These are phyloP conservation scores for Apiospora aurea DNA, from an alignment of 2,329 filamentous ascomycete species.

Conservation along the genomic window DNA sequence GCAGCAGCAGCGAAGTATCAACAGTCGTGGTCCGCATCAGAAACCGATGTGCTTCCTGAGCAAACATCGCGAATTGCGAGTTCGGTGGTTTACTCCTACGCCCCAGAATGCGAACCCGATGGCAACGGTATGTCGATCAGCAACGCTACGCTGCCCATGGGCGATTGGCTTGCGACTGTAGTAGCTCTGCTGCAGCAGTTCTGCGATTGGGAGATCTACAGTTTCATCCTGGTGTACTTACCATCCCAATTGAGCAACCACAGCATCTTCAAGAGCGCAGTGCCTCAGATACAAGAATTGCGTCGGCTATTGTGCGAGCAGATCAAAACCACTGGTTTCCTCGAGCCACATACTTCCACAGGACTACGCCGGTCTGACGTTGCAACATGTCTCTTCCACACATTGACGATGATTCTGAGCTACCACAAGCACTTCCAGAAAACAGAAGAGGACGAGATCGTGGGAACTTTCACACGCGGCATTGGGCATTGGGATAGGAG, in stretches of 20 bases:
- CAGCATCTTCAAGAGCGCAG: slow-evolving; percentile 78
- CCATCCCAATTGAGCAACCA: slow-evolving; percentile 91
- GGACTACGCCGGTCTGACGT: slow-evolving; percentile 88
- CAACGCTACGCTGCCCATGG: slow-evolving; percentile 62
- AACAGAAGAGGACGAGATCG: slow-evolving; percentile 86
- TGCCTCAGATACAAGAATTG: slow-evolving; percentile 77
- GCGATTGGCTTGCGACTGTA: slow-evolving; percentile 78
- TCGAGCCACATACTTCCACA: slow-evolving; percentile 80
- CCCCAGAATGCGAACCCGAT: slow-evolving; percentile 28
- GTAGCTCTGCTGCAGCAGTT: slow-evolving; percentile 77
- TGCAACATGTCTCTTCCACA: slow-evolving; percentile 86
- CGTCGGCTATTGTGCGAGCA: slow-evolving; percentile 82
- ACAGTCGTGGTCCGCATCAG: slow-evolving; percentile 66
- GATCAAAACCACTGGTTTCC: slow-evolving; percentile 77
- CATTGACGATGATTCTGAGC: slow-evolving; percentile 85
- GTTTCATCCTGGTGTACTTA: slow-evolving; percentile 85
- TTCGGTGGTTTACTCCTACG: slow-evolving; percentile 56
- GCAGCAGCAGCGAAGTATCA: slow-evolving; percentile 48
- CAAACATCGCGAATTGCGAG: slow-evolving; percentile 54
- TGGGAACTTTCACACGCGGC: slow-evolving; percentile 84
- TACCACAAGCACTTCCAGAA: slow-evolving; percentile 88
- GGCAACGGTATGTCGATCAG: slow-evolving; percentile 30
- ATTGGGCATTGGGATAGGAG: slow-evolving; percentile 86
- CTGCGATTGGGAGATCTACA: slow-evolving; percentile 90
- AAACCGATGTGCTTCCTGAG: slow-evolving; percentile 62